Evolutionary conservation across 2,329 filamentous ascomycete genomes (phyloP).

Genomic region (Penicillium frequentans): DNA sequence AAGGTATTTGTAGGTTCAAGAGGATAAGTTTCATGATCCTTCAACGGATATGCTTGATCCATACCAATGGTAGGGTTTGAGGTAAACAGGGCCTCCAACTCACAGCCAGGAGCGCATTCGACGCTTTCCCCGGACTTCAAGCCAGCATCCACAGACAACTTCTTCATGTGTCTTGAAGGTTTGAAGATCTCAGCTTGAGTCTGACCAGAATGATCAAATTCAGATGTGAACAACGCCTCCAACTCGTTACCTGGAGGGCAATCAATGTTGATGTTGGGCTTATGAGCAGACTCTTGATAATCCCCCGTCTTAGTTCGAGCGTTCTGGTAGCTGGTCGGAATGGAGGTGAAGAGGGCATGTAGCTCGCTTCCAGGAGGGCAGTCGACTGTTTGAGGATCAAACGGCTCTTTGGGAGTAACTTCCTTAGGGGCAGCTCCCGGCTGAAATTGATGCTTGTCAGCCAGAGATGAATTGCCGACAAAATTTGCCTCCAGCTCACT

Average conservation of each 20-base stretch:
- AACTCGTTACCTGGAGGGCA: conserved; percentile 12
- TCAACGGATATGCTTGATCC: not conserved
- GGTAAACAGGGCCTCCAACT: conserved; percentile 15
- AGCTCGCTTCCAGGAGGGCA: conserved; percentile 11
- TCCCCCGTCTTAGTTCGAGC: not conserved
- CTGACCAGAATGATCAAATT: not conserved
- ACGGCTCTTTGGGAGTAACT: not conserved
- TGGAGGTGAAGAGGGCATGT: conserved; percentile 2
- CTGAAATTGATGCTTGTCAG: conserved; percentile 12
- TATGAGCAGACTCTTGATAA: conserved; percentile 1
- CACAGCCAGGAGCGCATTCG: conserved; percentile 14
- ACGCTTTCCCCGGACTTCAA: conserved; percentile 2
- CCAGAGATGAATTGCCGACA: conserved; percentile 1
- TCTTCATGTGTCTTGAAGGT: not conserved
- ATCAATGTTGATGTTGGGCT: conserved; percentile 9
- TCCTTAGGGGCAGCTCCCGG: not conserved
- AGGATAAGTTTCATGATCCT: not conserved
- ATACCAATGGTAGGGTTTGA: not conserved
- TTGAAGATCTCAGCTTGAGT: conserved; percentile 1
- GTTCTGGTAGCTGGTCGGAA: not conserved
- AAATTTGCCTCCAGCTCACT: conserved; percentile 13
- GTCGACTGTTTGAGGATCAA: not conserved
- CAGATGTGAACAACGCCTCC: conserved; percentile 5
- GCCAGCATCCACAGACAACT: not conserved
- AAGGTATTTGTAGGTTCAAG: not conserved